Conservation (phyloP, 805 yeast genomes). For the Lipomyces japonicus region DNA sequence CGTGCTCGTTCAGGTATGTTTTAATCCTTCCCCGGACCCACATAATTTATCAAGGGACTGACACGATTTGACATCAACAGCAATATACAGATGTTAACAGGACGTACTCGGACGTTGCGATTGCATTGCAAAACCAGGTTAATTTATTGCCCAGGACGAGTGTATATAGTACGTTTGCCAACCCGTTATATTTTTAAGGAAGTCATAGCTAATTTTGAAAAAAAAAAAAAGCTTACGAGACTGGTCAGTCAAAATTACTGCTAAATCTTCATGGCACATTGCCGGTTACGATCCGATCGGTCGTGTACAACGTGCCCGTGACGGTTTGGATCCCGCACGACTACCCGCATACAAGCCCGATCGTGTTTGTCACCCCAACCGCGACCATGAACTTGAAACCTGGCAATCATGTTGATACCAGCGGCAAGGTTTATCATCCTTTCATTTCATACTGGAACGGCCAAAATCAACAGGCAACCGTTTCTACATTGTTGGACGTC, state of each 20-base stretch:
- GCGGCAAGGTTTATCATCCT: conserved; percentile 71
- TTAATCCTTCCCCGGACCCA: neutral
- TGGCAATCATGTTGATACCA: conserved; percentile 63
- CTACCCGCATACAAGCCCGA: conserved; percentile 68
- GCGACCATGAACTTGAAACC: conserved; percentile 49
- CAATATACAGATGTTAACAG: conserved; percentile 25
- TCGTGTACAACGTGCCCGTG: conserved; percentile 50
- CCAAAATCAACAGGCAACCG: conserved; percentile 31
- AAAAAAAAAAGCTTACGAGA: conserved; percentile 40
- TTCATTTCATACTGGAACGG: conserved; percentile 56
- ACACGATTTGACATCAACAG: conserved; percentile 3
- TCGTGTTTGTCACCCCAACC: conserved; percentile 60
- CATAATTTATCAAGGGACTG: neutral
- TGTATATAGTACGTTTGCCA: conserved; percentile 41
- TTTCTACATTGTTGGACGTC: conserved; percentile 38
- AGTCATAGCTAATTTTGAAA: no score
- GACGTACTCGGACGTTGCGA: conserved; percentile 57
- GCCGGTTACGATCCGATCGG: conserved; percentile 36
- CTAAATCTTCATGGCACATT: conserved; percentile 62
- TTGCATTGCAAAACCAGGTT: conserved; percentile 49
- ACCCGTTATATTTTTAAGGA: no score
- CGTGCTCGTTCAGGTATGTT: conserved; percentile 48
- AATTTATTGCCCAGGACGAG: conserved; percentile 67
- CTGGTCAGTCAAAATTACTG: conserved; percentile 58
- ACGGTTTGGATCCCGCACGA: conserved; percentile 72